Evolutionary conservation across 1,284 basidiomycete species (phyloP).

Genomic region (Ustilago loliicola): DNA sequence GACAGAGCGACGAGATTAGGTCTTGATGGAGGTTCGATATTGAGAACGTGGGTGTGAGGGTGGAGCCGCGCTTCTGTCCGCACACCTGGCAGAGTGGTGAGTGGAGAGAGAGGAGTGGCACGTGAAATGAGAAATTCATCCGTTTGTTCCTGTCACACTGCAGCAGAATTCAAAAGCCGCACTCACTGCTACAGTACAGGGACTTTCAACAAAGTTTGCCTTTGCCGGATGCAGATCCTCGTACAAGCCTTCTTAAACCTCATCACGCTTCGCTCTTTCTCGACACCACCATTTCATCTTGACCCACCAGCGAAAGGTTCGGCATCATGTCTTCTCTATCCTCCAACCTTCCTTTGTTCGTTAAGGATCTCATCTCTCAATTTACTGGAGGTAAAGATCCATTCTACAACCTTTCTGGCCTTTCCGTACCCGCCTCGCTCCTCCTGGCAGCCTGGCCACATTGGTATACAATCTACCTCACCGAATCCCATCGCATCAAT

Average conservation of each 20-base stretch:
- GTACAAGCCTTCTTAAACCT: not conserved
- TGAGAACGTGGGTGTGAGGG: not conserved
- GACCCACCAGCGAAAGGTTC: too few species aligned
- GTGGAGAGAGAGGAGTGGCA: not conserved
- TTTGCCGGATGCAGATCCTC: too few species aligned
- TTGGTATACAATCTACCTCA: conserved; percentile 63
- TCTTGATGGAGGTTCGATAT: not conserved
- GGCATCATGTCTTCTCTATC: not conserved
- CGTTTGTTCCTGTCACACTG: not conserved
- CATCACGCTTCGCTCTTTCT: too few species aligned
- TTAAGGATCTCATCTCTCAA: conserved; percentile 10
- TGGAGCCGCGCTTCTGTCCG: conserved; percentile 11
- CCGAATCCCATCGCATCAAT: conserved; percentile 51
- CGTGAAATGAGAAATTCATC: not conserved
- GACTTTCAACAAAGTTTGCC: too few species aligned
- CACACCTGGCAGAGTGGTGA: not conserved
- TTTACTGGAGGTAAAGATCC: conserved; percentile 33
- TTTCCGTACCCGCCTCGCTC: conserved; percentile 32
- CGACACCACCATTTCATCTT: not conserved
- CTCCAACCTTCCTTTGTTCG: not conserved
- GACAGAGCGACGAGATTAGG: too few species aligned
- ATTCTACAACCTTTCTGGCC: conserved; percentile 42
- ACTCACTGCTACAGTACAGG: not conserved
- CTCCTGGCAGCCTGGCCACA: conserved; percentile 52
- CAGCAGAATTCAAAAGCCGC: not conserved